These are phyloP conservation scores for Fusarium annulatum DNA, from an alignment of 2,329 filamentous ascomycete species.

Conservation along the genomic window DNA sequence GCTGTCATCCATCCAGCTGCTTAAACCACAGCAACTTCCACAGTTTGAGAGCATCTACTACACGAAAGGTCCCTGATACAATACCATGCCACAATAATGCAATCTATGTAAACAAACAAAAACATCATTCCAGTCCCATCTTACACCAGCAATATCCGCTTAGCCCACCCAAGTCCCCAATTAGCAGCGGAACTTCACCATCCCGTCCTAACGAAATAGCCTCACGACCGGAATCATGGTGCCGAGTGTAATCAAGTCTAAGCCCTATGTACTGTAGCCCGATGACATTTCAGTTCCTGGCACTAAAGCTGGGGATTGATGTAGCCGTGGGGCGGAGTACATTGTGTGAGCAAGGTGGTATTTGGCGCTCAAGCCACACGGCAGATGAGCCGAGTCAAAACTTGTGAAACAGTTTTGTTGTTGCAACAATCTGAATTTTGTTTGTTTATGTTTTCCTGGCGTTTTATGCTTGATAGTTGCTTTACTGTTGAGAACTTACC, in stretches of 20 bases:
- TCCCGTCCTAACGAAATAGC: neutral
- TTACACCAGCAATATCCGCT: neutral
- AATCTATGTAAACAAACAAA: neutral
- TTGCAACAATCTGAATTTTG: neutral
- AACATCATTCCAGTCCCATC: neutral
- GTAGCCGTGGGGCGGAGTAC: constrained; percentile 11
- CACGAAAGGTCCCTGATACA: neutral
- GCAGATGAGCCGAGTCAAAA: constrained; percentile 15
- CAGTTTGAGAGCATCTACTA: neutral
- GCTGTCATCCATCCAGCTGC: neutral
- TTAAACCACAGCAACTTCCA: rapidly evolving
- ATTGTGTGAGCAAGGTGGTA: neutral
- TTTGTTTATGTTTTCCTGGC: neutral
- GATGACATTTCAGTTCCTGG: neutral
- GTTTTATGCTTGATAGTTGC: neutral
- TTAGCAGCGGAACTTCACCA: constrained; percentile 13
- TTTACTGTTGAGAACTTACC: neutral
- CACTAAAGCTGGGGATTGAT: neutral
- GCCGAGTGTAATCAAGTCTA: constrained; percentile 1
- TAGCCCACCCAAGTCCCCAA: constrained; percentile 1
- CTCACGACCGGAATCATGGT: neutral
- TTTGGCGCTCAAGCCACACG: constrained; percentile 21
- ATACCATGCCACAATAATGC: neutral
- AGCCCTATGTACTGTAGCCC: constrained; percentile 16
- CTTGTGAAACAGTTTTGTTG: neutral